Base-by-base conservation (phyloP, 2,329 filamentous ascomycete species). In the Penicillium sp. region DNA sequence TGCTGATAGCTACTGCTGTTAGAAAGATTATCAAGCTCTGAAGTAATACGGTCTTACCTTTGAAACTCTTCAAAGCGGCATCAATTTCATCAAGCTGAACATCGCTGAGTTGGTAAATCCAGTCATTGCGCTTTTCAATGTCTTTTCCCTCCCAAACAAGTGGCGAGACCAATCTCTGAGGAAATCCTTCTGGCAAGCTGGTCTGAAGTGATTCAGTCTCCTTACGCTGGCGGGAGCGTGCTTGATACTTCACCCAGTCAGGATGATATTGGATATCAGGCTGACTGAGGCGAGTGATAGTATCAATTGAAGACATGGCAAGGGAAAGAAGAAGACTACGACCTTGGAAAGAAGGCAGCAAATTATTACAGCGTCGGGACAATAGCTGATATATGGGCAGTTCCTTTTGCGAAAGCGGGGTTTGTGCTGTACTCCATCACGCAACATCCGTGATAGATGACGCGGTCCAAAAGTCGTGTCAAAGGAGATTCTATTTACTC, bases 121-220 rank as follows among this genome's bases (percentile, higher is more conserved):
- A 81, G 49, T 80, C 67, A 57, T 43, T 49, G 2, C 49, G 49
- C 3, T 62, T 54, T 52, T 62, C 61, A 14, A 80, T 61, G 4
- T 73, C 69, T 18, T 70, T 69, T 4, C 75, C 77, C 33, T 80
- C 75, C 79, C 79, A 82, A 0, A 80, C 79, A 1, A 81, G 67
- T 4, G 76, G 68, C 0, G 76, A 78, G 2, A 68, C 57, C 1
- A 81, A 58, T 37, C 75, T 55, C 22, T 60, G 23, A 0, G 79
- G 78, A 57, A 79, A 81, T 0, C 74, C 76, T 1, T 62, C 49
- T 0, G 79, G 79, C 0, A 81, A 37, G 15, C 18, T 61, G 6
- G 51, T 55, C 27, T 54, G 53, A 6, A 66, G 46, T 4, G 42
- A 50, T 44, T 63, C 63, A 1, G 54, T 58, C 46, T 55, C 56